Conservation (phyloP, 495 filamentous ascomycete species). For the Podospora comata region DNA sequence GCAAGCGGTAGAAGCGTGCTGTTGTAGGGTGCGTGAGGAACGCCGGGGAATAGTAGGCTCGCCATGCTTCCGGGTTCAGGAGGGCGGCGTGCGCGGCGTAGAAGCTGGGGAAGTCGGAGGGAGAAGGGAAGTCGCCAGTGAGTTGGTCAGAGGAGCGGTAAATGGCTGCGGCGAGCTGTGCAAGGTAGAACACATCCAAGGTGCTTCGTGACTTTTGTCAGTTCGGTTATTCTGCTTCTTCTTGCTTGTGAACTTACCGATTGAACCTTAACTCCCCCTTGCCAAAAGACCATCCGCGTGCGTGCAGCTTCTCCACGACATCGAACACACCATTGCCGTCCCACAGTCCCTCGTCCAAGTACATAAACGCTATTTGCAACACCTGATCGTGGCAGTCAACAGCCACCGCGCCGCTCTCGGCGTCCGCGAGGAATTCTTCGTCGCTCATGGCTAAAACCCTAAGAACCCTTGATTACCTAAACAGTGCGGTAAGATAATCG, state of each 20-base stretch:
- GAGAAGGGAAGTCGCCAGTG: constrained; percentile 11
- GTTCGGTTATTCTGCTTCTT: neutral
- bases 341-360: constrained; percentile 9
- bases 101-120: constrained; percentile 9
- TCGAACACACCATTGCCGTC: constrained; percentile 11
- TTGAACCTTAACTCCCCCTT: constrained; percentile 1
- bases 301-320: constrained; percentile 13
- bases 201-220: constrained; percentile 3
- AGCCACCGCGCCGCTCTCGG: constrained; percentile 11
- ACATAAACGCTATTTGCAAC: constrained; percentile 11
- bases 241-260: constrained; percentile 1
- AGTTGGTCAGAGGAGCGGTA: constrained; percentile 11
- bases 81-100: constrained; percentile 9
- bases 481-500: too few species aligned
- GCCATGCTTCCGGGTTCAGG: constrained; percentile 9
- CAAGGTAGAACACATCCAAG: constrained; percentile 7
- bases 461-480: too few species aligned
- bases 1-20: constrained; percentile 8
- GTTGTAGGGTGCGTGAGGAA: constrained; percentile 8
- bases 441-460: constrained; percentile 6
- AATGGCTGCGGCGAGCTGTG: constrained; percentile 12
- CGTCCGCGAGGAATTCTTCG: constrained; percentile 10
- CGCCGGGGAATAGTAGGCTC: constrained; percentile 7
- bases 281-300: constrained; percentile 7
- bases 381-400: constrained; percentile 10